A percentile compares a stretch with the other conserved stretches of the same genome.
Evolutionary conservation across 306 rosid genomes (phyloP).

Genomic region (Acacia crassicarpa): DNA sequence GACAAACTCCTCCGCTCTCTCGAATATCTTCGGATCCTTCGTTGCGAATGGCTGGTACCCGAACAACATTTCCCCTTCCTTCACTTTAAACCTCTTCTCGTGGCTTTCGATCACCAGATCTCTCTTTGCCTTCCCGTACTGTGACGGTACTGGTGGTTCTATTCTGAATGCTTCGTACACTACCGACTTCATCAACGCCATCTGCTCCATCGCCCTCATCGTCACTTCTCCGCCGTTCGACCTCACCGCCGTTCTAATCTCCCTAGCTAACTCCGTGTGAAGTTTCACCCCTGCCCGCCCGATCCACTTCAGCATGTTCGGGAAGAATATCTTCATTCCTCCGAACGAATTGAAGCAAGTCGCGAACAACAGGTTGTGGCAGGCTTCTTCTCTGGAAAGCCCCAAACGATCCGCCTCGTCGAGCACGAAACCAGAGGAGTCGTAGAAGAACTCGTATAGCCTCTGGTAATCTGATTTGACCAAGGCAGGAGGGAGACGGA

Average conservation of each 20-base stretch:
- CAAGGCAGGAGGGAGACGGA: slow-evolving; percentile 54
- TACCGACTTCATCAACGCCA: slow-evolving; percentile 89
- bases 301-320: slow-evolving; percentile 71
- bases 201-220: slow-evolving; percentile 80
- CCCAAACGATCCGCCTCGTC: slow-evolving; percentile 81
- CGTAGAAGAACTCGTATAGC: slow-evolving; percentile 77
- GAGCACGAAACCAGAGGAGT: slow-evolving; percentile 49
- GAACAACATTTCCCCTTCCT: slow-evolving; percentile 77
- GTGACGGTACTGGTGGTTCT: slow-evolving; percentile 85
- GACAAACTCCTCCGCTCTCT: slow-evolving; percentile 62
- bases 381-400: slow-evolving; percentile 76
- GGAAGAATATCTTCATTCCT: slow-evolving; percentile 77
- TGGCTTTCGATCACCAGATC: slow-evolving; percentile 80
- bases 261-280: slow-evolving; percentile 62
- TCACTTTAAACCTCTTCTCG: slow-evolving; percentile 70
- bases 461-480: slow-evolving; percentile 67
- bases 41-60: slow-evolving; percentile 94
- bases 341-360: slow-evolving; percentile 91
- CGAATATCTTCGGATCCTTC: slow-evolving; percentile 73
- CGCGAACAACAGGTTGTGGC: slow-evolving; percentile 80
- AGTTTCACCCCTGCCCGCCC: slow-evolving; percentile 75
- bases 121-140: slow-evolving; percentile 66
- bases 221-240: slow-evolving; percentile 70
- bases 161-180: slow-evolving; percentile 74
- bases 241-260: slow-evolving; percentile 64